phyloP scores from a whole-genome alignment of 108 stramenopile species.

The Discostella pseudostelligera region DNA sequence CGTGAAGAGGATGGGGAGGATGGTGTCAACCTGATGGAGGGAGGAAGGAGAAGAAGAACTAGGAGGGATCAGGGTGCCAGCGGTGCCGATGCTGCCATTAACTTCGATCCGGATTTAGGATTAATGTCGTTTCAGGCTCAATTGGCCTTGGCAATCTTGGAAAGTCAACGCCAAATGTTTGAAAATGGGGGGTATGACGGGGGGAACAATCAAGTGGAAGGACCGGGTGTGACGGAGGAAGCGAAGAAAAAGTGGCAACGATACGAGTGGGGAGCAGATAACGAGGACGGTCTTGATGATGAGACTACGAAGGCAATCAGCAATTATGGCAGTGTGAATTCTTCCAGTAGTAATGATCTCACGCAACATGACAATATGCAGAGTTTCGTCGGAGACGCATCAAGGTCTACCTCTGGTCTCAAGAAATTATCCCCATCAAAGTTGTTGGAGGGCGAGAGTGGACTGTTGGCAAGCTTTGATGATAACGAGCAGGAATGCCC shows the following conservation, averaged over 20 bases:
- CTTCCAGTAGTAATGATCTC: not conserved
- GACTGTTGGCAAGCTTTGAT: not conserved
- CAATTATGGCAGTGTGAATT: conserved; percentile 39
- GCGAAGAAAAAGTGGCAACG: conserved; percentile 67
- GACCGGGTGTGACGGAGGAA: conserved; percentile 70
- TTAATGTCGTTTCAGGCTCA: conserved; percentile 86
- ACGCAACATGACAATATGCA: not conserved
- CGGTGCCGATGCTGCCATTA: conserved; percentile 37
- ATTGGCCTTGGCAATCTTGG: conserved; percentile 87
- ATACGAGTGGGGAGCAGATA: conserved; percentile 55
- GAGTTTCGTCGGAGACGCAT: not conserved
- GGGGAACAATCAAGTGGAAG: conserved; percentile 45
- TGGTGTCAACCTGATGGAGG: not conserved
- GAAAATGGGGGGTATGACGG: conserved; percentile 79
- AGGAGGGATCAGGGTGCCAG: not conserved
- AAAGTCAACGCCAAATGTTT: conserved; percentile 84
- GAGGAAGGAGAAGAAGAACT: not conserved
- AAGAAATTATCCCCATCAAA: conserved; percentile 23
- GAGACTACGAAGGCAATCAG: conserved; percentile 2
- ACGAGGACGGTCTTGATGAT: conserved; percentile 41
- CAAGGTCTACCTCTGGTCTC: no score
- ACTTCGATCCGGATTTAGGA: conserved; percentile 58
- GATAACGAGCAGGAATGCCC: conserved; percentile 37
- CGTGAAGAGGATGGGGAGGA: conserved; percentile 12
- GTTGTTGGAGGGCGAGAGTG: conserved; percentile 24